Conservation (phyloP, 2,329 filamentous ascomycete genomes). For the Sarocladium strictum region DNA sequence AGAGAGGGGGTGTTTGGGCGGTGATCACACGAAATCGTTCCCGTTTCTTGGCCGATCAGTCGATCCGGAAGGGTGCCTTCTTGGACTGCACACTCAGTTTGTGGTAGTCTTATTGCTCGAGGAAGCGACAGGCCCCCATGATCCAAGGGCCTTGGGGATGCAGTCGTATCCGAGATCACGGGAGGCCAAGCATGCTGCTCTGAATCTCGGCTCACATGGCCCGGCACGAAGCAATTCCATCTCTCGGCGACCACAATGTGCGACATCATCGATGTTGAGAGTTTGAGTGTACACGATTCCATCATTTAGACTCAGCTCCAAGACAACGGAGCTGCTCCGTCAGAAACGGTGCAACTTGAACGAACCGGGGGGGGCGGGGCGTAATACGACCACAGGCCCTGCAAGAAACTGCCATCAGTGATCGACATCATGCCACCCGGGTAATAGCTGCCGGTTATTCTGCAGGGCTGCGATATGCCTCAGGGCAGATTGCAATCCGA, state of each 20-base stretch:
- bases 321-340: too few species aligned
- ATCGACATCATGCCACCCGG: neutral
- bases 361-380: too few species aligned
- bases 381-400: too few species aligned
- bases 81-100: neutral
- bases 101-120: too few species aligned
- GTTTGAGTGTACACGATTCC: too few species aligned
- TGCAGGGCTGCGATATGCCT: neutral
- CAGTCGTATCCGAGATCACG: neutral
- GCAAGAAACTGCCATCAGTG: neutral
- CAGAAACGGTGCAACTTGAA: too few species aligned
- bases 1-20: too few species aligned
- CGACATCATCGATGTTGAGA: too few species aligned
- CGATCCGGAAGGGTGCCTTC: neutral
- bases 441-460: neutral
- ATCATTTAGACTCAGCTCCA: too few species aligned
- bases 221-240: neutral
- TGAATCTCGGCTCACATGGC: neutral
- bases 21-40: neutral
- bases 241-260: neutral
- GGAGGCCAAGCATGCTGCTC: neutral
- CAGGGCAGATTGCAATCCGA: neutral
- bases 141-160: neutral
- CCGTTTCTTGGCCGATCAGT: constrained; percentile 5
- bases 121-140: neutral